Evolutionary conservation across 345 rosid genomes (phyloP).

Genomic region (Corchorus olitorius): DNA sequence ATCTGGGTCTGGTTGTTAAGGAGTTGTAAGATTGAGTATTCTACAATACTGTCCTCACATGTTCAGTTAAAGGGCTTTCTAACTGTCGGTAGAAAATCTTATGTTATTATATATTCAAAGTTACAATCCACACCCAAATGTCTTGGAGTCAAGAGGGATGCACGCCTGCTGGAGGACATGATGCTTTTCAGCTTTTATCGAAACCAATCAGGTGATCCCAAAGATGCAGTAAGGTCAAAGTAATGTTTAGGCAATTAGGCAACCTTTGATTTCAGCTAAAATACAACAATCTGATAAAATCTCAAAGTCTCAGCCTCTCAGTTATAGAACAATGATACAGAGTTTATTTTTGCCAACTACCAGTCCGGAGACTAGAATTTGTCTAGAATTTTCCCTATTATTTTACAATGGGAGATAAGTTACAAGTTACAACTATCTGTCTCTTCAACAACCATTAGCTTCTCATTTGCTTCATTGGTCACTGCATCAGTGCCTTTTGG

Average conservation of each 20-base stretch:
- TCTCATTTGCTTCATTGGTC: background rate
- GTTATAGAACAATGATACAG: background rate
- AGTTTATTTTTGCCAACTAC: background rate
- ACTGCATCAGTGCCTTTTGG: background rate
- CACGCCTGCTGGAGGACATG: background rate
- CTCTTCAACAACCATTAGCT: background rate
- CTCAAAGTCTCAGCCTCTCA: background rate
- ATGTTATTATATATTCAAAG: background rate
- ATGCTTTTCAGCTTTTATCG: background rate
- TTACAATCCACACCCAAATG: background rate
- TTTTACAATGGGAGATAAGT: background rate
- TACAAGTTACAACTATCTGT: background rate
- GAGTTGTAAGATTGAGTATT: background rate
- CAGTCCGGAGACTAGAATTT: background rate
- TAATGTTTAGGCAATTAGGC: background rate
- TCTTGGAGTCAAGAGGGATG: background rate
- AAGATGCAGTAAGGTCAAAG: background rate
- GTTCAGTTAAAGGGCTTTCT: background rate
- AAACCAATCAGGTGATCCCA: no score
- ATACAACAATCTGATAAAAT: background rate
- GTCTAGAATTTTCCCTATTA: background rate
- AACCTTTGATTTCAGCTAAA: slow-evolving; percentile 4
- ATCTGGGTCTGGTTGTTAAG: background rate
- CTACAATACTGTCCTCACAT: background rate
- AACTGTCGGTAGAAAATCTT: background rate